A percentile compares a stretch with the other conserved stretches of the same genome.
phyloP scores from a whole-genome alignment of 2,329 filamentous ascomycete species.

The Aspergillus floridensis region DNA sequence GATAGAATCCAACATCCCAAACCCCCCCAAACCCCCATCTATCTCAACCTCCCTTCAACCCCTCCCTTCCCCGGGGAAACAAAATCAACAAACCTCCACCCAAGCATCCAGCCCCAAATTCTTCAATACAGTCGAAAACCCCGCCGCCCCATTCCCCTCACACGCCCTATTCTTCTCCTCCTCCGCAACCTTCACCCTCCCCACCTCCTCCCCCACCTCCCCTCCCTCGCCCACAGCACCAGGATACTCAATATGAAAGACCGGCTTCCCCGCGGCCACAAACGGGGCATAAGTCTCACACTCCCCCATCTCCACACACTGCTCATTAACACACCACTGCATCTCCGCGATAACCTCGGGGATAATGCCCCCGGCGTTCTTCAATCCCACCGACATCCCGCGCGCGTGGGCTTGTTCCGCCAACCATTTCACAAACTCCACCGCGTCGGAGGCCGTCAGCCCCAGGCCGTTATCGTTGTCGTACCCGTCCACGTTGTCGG shows the following conservation, averaged over 20 bases:
- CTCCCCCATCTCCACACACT: constrained; percentile 62
- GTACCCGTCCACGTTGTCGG: constrained; percentile 69
- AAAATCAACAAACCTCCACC: constrained; percentile 55
- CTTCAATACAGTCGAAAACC: constrained; percentile 66
- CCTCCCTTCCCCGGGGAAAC: not conserved
- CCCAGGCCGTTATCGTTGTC: constrained; percentile 62
- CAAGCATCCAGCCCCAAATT: constrained; percentile 63
- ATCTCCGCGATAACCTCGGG: constrained; percentile 49
- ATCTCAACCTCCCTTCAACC: not conserved
- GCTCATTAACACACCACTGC: constrained; percentile 68
- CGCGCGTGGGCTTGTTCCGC: constrained; percentile 52
- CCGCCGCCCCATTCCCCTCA: constrained; percentile 43
- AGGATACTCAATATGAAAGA: constrained; percentile 73
- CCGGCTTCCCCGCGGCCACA: constrained; percentile 60
- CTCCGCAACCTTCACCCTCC: constrained; percentile 34
- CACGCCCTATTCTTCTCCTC: constrained; percentile 46
- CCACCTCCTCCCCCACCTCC: constrained; percentile 40
- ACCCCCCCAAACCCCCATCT: too few species aligned
- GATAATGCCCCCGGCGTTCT: constrained; percentile 65
- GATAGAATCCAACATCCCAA: too few species aligned
- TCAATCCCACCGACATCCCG: constrained; percentile 63
- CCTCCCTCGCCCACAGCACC: constrained; percentile 33
- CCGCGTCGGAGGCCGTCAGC: constrained; percentile 56
- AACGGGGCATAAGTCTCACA: constrained; percentile 59
- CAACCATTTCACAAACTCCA: constrained; percentile 62